Evolutionary conservation across 1,139 yeast species (phyloP), one percentile per base, ranked within the genome.

Genomic region (Hyphopichia pseudoburtonii): DNA sequence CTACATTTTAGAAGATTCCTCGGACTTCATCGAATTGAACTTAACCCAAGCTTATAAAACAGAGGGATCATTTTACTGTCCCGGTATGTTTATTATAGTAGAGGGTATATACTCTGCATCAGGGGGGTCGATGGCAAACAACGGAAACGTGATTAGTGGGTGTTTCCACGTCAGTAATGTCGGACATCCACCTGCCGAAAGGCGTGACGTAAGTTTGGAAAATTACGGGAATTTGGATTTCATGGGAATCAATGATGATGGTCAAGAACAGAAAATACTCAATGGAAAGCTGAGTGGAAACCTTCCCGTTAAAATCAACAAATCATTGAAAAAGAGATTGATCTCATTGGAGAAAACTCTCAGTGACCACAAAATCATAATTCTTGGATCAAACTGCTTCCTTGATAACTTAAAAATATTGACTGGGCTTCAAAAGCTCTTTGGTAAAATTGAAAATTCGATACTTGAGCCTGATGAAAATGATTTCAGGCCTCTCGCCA

Each of bases 101-200:
- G 95, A 89, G 53, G 99, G 99, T 11, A 78, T 87, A 17, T 87
- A 86, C 51, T 76, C 87, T 0, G 81, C 79, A 5, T 75, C 80
- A 16, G 85, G 83, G 17, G 78, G 74, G 28, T 47, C 57, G 23
- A 52, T 51, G 35, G 50, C 58, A 8, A 48, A 53, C 28, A 58
- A 56, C 36, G 57, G 58, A 15, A 54, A 59, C 36, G 62, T 64
- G 27, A 57, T 66, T 21, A 71, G 73, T 19, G 77, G 77, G 3
- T 63, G 70, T 34, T 89, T 92, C 52, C 80, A 84, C 45, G 95
- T 86, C 2, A 75, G 86, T 26, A 76, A 85, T 11, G 70, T 90
- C 37, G 86, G 86, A 2, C 96, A 88, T 42, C 98, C 98, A 1
- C 90, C 95, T 0, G 84, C 89, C 3, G 98, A 92, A 56, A 70